Conservation (phyloP, 345 rosid genomes). For the Camelina laxa region DNA sequence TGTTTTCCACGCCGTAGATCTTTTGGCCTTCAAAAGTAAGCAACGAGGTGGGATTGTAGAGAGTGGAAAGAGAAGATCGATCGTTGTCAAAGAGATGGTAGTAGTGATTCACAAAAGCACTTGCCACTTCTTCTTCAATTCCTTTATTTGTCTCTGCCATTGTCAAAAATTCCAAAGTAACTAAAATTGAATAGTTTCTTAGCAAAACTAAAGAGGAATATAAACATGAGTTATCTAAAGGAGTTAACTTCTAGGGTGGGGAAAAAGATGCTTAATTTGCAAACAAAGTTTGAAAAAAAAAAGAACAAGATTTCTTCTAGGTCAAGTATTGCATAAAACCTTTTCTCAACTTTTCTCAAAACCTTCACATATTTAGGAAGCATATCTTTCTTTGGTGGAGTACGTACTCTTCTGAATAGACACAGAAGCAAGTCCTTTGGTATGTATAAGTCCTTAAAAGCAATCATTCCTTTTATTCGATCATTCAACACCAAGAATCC, state of each 20-base stretch:
- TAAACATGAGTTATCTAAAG: constrained; percentile 20
- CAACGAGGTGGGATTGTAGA: constrained; percentile 71
- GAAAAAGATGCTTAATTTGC: constrained; percentile 18
- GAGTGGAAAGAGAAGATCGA: constrained; percentile 55
- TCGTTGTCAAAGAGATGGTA: constrained; percentile 72
- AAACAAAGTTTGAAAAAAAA: constrained; percentile 19
- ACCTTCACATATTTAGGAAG: background rate
- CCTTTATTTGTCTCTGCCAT: constrained; percentile 60
- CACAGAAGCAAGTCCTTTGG: constrained; percentile 1
- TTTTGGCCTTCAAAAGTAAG: constrained; percentile 84
- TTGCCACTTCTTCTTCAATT: constrained; percentile 64
- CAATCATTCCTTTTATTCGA: background rate
- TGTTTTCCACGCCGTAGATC: constrained; percentile 57
- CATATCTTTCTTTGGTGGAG: background rate
- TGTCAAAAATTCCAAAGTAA: background rate
- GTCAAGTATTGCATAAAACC: constrained; percentile 25
- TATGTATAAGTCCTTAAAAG: background rate
- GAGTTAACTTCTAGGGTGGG: background rate
- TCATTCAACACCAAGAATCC: background rate
- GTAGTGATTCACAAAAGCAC: constrained; percentile 78
- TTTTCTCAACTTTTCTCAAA: background rate
- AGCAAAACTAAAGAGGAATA: constrained; percentile 33
- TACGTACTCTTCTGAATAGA: background rate
- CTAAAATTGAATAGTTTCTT: constrained; percentile 1
- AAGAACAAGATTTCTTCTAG: background rate